These are phyloP conservation scores for Suhomyces wounanorum DNA, from an alignment of 1,139 yeast species.

Conservation along the genomic window DNA sequence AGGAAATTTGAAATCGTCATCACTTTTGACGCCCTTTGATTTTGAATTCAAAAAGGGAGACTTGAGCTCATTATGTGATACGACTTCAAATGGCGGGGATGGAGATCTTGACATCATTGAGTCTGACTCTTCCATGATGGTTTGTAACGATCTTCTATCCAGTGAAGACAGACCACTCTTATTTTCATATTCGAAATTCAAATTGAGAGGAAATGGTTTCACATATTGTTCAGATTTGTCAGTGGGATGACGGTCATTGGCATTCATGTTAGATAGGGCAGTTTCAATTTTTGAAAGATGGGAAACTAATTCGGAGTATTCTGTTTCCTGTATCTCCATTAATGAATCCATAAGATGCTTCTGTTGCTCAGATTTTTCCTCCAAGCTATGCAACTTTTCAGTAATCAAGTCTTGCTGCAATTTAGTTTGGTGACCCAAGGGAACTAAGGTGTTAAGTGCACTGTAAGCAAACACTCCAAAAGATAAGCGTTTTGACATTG, in stretches of 20 bases:
- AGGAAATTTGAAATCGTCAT: neutral
- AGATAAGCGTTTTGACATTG: neutral
- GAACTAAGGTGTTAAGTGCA: neutral
- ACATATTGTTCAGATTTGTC: slow-evolving; percentile 4
- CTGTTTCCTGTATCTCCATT: slow-evolving; percentile 1
- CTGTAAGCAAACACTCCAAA: neutral
- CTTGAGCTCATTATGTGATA: neutral
- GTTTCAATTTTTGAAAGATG: slow-evolving; percentile 8
- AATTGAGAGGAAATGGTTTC: slow-evolving; percentile 20
- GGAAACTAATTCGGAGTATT: slow-evolving; percentile 2
- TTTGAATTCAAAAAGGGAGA: slow-evolving; percentile 2
- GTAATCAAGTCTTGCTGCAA: slow-evolving; percentile 3
- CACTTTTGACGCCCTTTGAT: neutral
- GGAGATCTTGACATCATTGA: neutral
- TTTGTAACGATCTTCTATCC: neutral
- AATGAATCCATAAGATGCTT: slow-evolving; percentile 4
- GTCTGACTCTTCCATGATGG: slow-evolving; percentile 1
- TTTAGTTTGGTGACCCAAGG: neutral
- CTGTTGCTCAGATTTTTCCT: slow-evolving; percentile 6
- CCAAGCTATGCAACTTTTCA: slow-evolving; percentile 2
- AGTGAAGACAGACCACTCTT: neutral
- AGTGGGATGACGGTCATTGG: neutral
- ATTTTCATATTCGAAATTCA: slow-evolving; percentile 5
- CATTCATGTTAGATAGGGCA: neutral
- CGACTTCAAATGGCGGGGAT: neutral